Base-by-base conservation (phyloP, 2,329 filamentous ascomycete species). In the Anthostomella pinea region DNA sequence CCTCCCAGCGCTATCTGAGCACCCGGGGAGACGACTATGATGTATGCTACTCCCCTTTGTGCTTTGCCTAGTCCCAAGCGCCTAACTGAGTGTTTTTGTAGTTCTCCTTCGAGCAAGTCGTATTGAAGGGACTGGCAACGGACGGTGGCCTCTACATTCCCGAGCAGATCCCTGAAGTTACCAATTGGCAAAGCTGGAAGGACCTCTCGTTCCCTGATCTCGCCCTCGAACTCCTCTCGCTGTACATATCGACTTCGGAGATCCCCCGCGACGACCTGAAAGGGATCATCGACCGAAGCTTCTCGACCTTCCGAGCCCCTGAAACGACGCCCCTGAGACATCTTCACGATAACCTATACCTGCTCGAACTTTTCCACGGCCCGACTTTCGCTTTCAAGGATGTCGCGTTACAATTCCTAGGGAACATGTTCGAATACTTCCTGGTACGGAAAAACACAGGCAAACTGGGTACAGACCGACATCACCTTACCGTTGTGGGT, bases 361-460 rank as follows among this genome's bases (percentile, higher is more conserved):
- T 96, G 38, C 78, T 98, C 21, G 93, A 98, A 65, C 77, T 98
- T 27, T 98, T 97, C 73, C 91, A 97, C 62, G 93, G 93, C 1
- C 93, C 90, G 5, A 97, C 85, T 1, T 96, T 89, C 60, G 85
- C 91, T 2, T 97, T 97, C 72, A 95, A 97, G 67, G 91, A 97
- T 64, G 86, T 90, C 33, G 90, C 90, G 11, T 71, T 97, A 45
- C 91, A 97, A 54, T 93, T 96, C 58, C 69, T 98, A 2, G 93
- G 93, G n/a, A 97, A 98, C 57, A 72, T 98, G 3, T 97, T 94
- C 50, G 87, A 94, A 64, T 93, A 91, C 63, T 91, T 93, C 62
- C 71, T 93, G 9, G 75, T 83, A 5, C 72, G 86, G 50, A 80
- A 78, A 62, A 93, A 93, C 51, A 57, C 77, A 58, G 79, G 77